phyloP scores from a whole-genome alignment of 2,329 filamentous ascomycete genomes.

The Cladorrhinum sp. region DNA sequence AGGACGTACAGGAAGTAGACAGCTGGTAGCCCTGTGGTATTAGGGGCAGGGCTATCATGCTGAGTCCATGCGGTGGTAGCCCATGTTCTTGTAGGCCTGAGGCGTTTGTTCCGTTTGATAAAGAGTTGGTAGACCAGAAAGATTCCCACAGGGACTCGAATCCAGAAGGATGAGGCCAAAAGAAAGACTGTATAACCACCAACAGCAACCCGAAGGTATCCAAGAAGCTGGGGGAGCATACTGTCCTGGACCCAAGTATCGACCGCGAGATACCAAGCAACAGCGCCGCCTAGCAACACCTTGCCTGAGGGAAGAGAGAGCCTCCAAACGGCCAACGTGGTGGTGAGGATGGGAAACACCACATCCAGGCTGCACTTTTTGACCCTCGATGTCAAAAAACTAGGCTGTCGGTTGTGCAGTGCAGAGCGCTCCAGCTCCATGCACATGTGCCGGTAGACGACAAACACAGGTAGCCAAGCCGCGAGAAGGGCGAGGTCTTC shows the following conservation, averaged over 20 bases:
- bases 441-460: slow-evolving; percentile 1
- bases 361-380: not conserved
- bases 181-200: not conserved
- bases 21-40: slow-evolving; percentile 23
- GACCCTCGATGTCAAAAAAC: not conserved
- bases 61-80: slow-evolving; percentile 8
- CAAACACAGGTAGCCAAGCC: slow-evolving; percentile 13
- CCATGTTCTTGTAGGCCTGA: not conserved
- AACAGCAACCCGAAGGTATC: not conserved
- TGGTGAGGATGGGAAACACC: not conserved
- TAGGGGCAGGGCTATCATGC: slow-evolving; percentile 5
- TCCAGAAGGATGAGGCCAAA: not conserved
- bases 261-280: not conserved
- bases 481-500: slow-evolving; percentile 11
- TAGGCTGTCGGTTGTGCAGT: not conserved
- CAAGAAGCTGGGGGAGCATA: not conserved
- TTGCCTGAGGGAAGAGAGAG: not conserved
- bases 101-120: slow-evolving; percentile 7
- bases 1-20: slow-evolving; percentile 74
- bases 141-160: not conserved
- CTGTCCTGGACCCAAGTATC: not conserved
- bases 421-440: not conserved
- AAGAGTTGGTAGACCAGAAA: slow-evolving; percentile 15
- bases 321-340: not conserved
- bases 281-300: not conserved